These are phyloP conservation scores for Tetrastigma voinierianum DNA, from an alignment of 164 flowering plant species.

Conservation along the genomic window DNA sequence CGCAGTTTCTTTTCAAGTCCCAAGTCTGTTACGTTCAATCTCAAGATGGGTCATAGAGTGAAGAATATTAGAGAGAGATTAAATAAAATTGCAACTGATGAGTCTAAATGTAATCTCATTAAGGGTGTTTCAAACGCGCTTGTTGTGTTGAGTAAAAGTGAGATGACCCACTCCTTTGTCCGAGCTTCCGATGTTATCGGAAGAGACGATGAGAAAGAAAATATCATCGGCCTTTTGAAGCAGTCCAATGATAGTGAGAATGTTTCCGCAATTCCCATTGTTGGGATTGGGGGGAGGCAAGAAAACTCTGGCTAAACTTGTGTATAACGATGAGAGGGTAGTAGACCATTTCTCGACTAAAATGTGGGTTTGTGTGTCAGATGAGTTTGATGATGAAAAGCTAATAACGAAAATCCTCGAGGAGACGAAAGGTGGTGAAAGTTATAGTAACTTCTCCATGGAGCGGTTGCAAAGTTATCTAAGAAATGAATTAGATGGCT, in stretches of 20 bases:
- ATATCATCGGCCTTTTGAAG: background rate
- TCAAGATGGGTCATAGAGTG: conserved; percentile 15
- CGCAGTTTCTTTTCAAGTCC: conserved; percentile 2
- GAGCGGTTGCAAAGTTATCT: no score
- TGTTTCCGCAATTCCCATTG: conserved; percentile 3
- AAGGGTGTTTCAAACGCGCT: background rate
- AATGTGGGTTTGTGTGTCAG: conserved; percentile 17
- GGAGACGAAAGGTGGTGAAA: no score
- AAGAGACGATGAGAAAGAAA: conserved; percentile 4
- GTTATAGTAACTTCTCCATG: no score
- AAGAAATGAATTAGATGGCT: no score
- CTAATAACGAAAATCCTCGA: background rate
- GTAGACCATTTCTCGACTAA: conserved; percentile 5
- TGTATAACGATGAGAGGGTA: conserved; percentile 8
- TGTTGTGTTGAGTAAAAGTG: background rate
- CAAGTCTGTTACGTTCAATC: background rate
- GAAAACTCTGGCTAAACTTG: conserved; percentile 6
- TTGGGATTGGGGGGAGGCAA: conserved; percentile 17
- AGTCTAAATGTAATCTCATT: background rate
- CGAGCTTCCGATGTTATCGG: conserved; percentile 2
- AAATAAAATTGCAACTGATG: conserved; percentile 16
- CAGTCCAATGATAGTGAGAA: background rate
- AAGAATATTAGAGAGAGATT: conserved; percentile 10
- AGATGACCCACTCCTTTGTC: conserved; percentile 6
- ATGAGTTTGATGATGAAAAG: conserved; percentile 6